These are phyloP conservation scores for Grigorovia jiainica DNA, from an alignment of 805 yeast species.

Conservation along the genomic window DNA sequence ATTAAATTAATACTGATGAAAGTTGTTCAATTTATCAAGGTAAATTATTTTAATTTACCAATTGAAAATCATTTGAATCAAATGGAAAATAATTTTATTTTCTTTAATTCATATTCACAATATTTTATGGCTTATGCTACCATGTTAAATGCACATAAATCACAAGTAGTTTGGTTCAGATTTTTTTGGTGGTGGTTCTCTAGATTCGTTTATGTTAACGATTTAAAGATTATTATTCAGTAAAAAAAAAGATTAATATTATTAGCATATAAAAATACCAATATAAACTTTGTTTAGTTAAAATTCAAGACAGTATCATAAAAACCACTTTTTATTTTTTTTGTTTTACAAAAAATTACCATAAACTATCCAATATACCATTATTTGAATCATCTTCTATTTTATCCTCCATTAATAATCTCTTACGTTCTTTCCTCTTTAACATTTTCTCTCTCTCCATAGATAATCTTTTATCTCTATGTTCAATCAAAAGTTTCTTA, in stretches of 20 bases:
- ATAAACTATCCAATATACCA: conserved; percentile 20
- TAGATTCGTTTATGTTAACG: conserved; percentile 70
- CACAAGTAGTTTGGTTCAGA: conserved; percentile 94
- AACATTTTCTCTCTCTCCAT: conserved; percentile 1
- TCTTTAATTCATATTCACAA: conserved; percentile 27
- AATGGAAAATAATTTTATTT: conserved; percentile 5
- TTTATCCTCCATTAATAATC: conserved; percentile 9
- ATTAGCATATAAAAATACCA: not conserved
- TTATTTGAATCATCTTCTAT: conserved; percentile 20
- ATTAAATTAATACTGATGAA: not conserved
- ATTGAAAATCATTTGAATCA: not conserved
- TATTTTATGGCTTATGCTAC: conserved; percentile 43
- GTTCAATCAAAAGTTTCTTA: conserved; percentile 8
- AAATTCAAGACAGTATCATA: not conserved
- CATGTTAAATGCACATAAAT: conserved; percentile 71
- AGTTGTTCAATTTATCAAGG: too few species aligned
- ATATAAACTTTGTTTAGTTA: not conserved
- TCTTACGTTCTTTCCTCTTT: conserved; percentile 3
- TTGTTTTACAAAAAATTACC: conserved; percentile 15
- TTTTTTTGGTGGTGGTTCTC: conserved; percentile 78
- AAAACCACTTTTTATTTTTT: too few species aligned
- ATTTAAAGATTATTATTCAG: conserved; percentile 29
- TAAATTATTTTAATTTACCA: too few species aligned
- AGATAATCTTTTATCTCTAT: too few species aligned
- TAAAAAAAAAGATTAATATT: too few species aligned